Evolutionary conservation across 2,329 filamentous ascomycete species (phyloP), one percentile per base, ranked within the genome.

Genomic region (Fusarium algeriense): DNA sequence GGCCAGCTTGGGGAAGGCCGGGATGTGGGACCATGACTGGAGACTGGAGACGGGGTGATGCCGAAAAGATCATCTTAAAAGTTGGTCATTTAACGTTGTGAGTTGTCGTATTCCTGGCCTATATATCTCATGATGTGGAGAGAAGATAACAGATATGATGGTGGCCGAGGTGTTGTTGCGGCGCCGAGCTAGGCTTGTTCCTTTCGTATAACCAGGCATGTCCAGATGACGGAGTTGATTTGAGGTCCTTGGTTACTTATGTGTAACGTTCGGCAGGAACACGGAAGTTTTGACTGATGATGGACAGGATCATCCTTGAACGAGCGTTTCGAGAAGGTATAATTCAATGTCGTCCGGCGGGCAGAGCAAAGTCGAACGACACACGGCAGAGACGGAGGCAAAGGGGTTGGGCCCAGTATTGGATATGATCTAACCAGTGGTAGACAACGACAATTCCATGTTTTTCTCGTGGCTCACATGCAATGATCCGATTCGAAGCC

Each of bases 21-120:
- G 75, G 71, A 69, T 75, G 75, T 76, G 75, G 75, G 71, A 73
- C 73, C 67, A 43, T 57, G 70, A 68, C 63, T 75, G 67, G 71
- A 67, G 70, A 70, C 58, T 37, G 43, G 35, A 61, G 37, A 62
- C 48, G 28, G 40, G 52, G 13, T 55, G 69, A 68, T 64, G 64
- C 62, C 64, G 44, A 66, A 73, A 69, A 73, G 70, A 56, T 60
- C 58, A 62, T 53, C 48, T 64, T 53, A 17, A 53, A 23, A 44
- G 48, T 56, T 69, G 68, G 64, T 70, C 57, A 74, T 64, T 26
- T 37, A 46, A 45, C 17, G 48, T 55, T 55, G 46, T 67, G 71
- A 71, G 67, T 59, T 67, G 61, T 64, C 48, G 46, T 64, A 44
- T 61, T 62, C 43, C 32, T 58, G 44, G 35, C 43, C 44, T 45